Base-by-base conservation (phyloP, 1,284 basidiomycete genomes). In the Moniliophthora roreri region DNA sequence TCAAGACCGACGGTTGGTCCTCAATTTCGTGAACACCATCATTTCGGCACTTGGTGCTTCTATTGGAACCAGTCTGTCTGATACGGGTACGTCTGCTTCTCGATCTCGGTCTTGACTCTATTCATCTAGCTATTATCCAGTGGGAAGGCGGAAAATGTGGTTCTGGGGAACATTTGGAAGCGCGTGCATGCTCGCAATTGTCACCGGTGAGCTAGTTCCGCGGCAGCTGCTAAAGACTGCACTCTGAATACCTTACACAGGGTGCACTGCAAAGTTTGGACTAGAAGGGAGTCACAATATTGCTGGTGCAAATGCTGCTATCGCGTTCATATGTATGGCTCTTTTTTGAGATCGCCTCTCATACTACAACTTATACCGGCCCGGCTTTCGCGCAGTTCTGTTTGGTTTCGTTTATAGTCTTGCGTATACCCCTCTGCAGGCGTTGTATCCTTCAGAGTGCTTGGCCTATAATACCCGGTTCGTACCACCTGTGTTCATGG, bases 11-110 rank as follows among this genome's bases (percentile, higher is more conserved):
- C 71, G 78, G 37, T 74, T 84, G 47, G 77, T 77, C 15, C 74
- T 83, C 51, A 83, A 83, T 64, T 76, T 84, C 54, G 73, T 72
- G 49, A 82, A 79, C 64, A 79, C 79, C 9, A 64, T 81, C 50
- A 70, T 81, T 28, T 81, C 80, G 1, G 77, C 77, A 15, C 61
- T 71, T 49, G 80, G 79, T 40, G 81, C 82, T 7, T 58, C 80
- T 46, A 69, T 73, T 53, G 79, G 77, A 51, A 79, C 77, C 13
- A 65, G 73, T 0, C 66, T 80, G 34, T 72, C 73, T 24, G 79
- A 82, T 58, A 74, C 72, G 61, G 65, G 71, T 69, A n/a, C 11
- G 57, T 49, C n/a, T 20, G 15, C 38, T n/a, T 11, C 23, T 42
- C 18, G 16, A 4, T 32, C 15, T 20, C 18, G 10, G 32, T 18